These are phyloP conservation scores for Claviceps purpurea DNA, from an alignment of 2,329 filamentous ascomycete genomes.

Conservation along the genomic window DNA sequence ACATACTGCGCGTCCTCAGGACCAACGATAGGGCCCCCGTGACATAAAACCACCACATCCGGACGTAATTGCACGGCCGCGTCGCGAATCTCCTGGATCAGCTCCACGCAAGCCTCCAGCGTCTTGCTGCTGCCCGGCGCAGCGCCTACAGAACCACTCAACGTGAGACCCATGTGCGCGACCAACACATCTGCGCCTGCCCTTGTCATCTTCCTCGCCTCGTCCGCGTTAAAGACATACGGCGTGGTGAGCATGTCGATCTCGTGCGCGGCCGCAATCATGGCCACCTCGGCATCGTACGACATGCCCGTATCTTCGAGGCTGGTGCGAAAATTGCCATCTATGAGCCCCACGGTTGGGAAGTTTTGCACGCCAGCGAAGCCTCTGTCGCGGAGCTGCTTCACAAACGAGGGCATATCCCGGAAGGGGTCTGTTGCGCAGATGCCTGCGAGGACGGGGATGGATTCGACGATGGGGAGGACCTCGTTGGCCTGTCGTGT, in stretches of 20 bases:
- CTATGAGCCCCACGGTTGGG: constrained; percentile 58
- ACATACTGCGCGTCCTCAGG: constrained; percentile 52
- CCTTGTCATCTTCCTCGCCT: constrained; percentile 46
- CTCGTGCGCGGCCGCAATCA: constrained; percentile 45
- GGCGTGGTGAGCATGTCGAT: constrained; percentile 54
- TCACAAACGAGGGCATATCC: constrained; percentile 45
- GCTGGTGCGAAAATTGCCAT: constrained; percentile 52
- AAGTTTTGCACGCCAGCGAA: constrained; percentile 64
- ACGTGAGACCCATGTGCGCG: constrained; percentile 56
- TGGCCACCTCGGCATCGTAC: constrained; percentile 52
- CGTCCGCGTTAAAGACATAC: constrained; percentile 52
- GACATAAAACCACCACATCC: constrained; percentile 47
- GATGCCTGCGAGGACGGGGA: constrained; percentile 56
- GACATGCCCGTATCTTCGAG: constrained; percentile 63
- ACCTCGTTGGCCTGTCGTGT: constrained; percentile 45
- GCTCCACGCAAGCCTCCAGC: constrained; percentile 48
- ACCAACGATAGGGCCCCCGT: constrained; percentile 54
- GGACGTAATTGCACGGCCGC: constrained; percentile 40
- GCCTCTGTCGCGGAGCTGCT: constrained; percentile 45
- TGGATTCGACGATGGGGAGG: constrained; percentile 47
- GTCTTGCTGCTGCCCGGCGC: constrained; percentile 36
- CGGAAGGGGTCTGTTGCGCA: constrained; percentile 60
- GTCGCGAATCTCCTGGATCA: constrained; percentile 51
- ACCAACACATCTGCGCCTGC: constrained; percentile 56
- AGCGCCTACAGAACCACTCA: constrained; percentile 50